Conservation (phyloP, 495 filamentous ascomycete genomes). For the Usnea hakonensis region DNA sequence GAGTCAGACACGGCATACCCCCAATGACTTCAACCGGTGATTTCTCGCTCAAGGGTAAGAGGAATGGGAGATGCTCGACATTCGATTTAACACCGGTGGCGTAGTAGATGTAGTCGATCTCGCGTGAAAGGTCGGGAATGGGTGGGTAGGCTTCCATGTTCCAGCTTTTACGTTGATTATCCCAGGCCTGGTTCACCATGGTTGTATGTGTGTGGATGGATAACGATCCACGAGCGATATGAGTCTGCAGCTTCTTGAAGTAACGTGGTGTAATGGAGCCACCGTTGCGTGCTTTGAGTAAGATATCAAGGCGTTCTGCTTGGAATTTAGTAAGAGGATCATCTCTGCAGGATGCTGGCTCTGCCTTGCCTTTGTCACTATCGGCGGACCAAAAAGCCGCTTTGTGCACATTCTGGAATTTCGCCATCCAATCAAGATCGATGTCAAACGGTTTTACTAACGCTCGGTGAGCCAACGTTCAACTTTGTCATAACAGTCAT, state of each 20-base stretch:
- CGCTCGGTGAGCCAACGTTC: background rate
- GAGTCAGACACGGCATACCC: conserved; percentile 53
- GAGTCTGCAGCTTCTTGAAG: conserved; percentile 44
- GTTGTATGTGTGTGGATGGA: conserved; percentile 44
- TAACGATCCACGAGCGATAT: conserved; percentile 37
- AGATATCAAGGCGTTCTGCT: conserved; percentile 48
- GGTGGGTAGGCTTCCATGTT: conserved; percentile 40
- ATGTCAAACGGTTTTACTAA: conserved; percentile 58
- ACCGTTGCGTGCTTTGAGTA: conserved; percentile 50
- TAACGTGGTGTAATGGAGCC: conserved; percentile 55
- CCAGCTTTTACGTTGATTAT: conserved; percentile 40
- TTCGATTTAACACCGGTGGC: conserved; percentile 51
- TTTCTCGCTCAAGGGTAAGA: conserved; percentile 42
- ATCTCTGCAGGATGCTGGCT: background rate
- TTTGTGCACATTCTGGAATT: conserved; percentile 57
- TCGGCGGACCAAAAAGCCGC: conserved; percentile 56
- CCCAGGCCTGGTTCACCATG: conserved; percentile 34
- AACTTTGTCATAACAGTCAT: background rate
- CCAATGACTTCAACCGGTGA: conserved; percentile 46
- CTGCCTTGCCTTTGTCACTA: conserved; percentile 39
- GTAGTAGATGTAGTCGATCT: conserved; percentile 57
- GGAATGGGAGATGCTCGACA: conserved; percentile 41
- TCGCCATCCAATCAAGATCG: conserved; percentile 56
- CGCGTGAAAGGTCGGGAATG: conserved; percentile 38
- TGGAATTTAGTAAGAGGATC: background rate